phyloP scores from a whole-genome alignment of 2,329 filamentous ascomycete species.

The Fusarium algeriense region DNA sequence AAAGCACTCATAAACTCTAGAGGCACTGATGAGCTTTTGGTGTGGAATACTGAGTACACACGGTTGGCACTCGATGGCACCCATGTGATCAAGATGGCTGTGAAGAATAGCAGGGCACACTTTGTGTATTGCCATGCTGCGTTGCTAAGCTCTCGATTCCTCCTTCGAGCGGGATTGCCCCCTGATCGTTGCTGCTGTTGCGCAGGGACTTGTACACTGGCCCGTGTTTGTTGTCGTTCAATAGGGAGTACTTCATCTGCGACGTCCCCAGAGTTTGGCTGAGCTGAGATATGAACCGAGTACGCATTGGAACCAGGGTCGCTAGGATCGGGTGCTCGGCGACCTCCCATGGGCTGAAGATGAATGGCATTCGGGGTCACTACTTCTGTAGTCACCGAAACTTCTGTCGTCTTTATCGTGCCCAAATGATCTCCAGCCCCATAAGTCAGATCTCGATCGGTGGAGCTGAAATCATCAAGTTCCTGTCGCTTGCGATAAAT shows the following conservation, averaged over 20 bases:
- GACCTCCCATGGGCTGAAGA: conserved; percentile 41
- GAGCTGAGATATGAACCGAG: conserved; percentile 64
- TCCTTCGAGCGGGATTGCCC: conserved; percentile 51
- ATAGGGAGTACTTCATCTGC: conserved; percentile 47
- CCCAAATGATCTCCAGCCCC: conserved; percentile 58
- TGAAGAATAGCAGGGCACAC: conserved; percentile 78
- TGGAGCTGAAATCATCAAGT: conserved; percentile 66
- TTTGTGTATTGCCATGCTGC: conserved; percentile 78
- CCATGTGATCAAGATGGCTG: conserved; percentile 79
- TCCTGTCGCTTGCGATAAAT: conserved; percentile 76
- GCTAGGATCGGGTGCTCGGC: conserved; percentile 30
- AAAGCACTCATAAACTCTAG: conserved; percentile 79
- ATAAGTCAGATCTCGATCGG: conserved; percentile 57
- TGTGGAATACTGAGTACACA: conserved; percentile 75
- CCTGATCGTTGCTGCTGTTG: conserved; percentile 37
- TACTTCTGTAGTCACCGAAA: conserved; percentile 70
- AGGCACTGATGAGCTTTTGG: conserved; percentile 63
- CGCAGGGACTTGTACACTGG: conserved; percentile 17
- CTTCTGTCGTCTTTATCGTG: conserved; percentile 70
- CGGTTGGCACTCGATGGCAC: conserved; percentile 83
- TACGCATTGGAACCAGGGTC: conserved; percentile 51
- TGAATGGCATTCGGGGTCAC: conserved; percentile 38
- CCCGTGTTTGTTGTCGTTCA: conserved; percentile 34
- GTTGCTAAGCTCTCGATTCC: conserved; percentile 67
- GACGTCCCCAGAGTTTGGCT: conserved; percentile 31